These are phyloP conservation scores for Dichomitus squalens DNA, from an alignment of 1,284 basidiomycete genomes.

Conservation along the genomic window DNA sequence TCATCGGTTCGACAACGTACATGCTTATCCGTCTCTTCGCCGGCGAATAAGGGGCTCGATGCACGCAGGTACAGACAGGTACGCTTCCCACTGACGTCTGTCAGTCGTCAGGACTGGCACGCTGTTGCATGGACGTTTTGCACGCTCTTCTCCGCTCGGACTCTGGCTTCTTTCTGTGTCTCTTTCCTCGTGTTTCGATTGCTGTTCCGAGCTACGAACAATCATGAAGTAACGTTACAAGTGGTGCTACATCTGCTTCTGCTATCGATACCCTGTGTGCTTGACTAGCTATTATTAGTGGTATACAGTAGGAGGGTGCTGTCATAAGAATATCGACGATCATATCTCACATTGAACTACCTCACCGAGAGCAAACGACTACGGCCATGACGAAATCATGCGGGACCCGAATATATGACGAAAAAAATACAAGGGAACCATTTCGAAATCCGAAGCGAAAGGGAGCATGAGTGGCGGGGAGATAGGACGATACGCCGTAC, in stretches of 20 bases:
- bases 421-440: too few species aligned
- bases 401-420: too few species aligned
- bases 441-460: too few species aligned
- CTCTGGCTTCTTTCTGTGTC: neutral
- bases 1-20: conserved; percentile 78
- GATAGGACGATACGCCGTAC: too few species aligned
- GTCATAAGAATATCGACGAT: conserved; percentile 14
- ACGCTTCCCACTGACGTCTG: neutral
- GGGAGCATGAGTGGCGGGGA: too few species aligned
- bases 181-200: conserved; percentile 1
- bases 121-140: neutral
- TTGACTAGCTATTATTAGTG: conserved; percentile 20
- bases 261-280: conserved; percentile 29
- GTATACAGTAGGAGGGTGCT: conserved; percentile 17
- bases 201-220: conserved; percentile 6
- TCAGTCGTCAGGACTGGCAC: conserved; percentile 9
- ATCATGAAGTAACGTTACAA: conserved; percentile 21
- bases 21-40: conserved; percentile 82
- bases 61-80: neutral
- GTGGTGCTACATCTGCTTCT: conserved; percentile 25
- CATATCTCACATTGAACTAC: too few species aligned
- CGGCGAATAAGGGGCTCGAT: conserved; percentile 57
- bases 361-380: too few species aligned
- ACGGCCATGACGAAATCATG: too few species aligned
- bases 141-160: neutral